A percentile compares a stretch with the other conserved stretches of the same genome.
phyloP scores from a whole-genome alignment of 495 filamentous ascomycete species.

The Aspergillus incahuasiensis region DNA sequence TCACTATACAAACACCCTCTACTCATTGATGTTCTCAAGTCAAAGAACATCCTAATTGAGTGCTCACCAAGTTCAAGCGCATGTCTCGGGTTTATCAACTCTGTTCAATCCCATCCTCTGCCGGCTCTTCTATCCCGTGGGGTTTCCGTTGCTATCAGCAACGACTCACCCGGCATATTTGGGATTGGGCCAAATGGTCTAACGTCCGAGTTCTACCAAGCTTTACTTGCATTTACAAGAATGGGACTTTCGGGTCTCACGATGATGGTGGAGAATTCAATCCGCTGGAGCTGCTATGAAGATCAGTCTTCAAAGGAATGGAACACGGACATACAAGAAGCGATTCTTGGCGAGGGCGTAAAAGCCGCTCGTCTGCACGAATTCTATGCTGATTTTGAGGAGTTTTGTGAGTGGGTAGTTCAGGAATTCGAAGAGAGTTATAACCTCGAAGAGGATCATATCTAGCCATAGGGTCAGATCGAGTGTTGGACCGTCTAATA shows the following conservation, averaged over 20 bases:
- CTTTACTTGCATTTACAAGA: slow-evolving; percentile 79
- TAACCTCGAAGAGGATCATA: not conserved
- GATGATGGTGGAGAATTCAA: slow-evolving; percentile 84
- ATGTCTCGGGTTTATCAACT: slow-evolving; percentile 69
- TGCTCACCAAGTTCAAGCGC: slow-evolving; percentile 84
- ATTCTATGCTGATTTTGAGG: slow-evolving; percentile 79
- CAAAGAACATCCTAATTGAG: slow-evolving; percentile 83
- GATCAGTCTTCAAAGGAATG: slow-evolving; percentile 68
- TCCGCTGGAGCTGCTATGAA: slow-evolving; percentile 84
- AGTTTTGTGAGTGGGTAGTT: slow-evolving; percentile 88
- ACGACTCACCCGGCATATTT: slow-evolving; percentile 80
- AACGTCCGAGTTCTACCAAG: slow-evolving; percentile 91
- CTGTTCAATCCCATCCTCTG: slow-evolving; percentile 73
- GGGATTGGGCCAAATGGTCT: slow-evolving; percentile 72
- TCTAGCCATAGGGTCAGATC: not conserved
- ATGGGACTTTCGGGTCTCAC: slow-evolving; percentile 68
- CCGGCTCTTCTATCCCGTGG: slow-evolving; percentile 81
- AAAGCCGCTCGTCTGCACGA: slow-evolving; percentile 69
- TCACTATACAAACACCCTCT: slow-evolving; percentile 89
- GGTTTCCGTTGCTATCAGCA: slow-evolving; percentile 61
- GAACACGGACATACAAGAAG: slow-evolving; percentile 64
- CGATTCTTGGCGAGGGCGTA: slow-evolving; percentile 65
- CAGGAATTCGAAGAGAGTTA: slow-evolving; percentile 54
- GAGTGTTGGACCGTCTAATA: not conserved
- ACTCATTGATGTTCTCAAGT: slow-evolving; percentile 78